These are phyloP conservation scores for Cercospora janseana DNA, from an alignment of 2,329 filamentous ascomycete species.

Conservation along the genomic window DNA sequence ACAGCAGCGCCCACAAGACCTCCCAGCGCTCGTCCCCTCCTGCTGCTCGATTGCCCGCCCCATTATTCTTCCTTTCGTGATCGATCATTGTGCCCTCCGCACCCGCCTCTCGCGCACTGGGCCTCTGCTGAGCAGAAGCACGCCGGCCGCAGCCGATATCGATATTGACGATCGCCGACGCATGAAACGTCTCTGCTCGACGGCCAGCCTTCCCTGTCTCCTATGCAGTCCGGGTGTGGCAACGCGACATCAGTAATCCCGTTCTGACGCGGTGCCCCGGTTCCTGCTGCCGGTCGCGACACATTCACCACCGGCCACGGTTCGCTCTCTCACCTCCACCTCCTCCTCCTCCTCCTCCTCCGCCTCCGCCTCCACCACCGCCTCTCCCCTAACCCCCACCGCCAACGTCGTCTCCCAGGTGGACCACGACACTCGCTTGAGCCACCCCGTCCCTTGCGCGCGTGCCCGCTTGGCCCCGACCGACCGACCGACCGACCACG, in stretches of 20 bases:
- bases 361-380: no score
- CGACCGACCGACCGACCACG: neutral
- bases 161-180: constrained; percentile 6
- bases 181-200: constrained; percentile 1
- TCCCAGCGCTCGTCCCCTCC: no score
- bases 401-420: neutral
- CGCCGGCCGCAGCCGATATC: neutral
- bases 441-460: neutral
- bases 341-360: neutral
- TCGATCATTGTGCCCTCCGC: no score
- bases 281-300: neutral
- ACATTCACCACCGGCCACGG: neutral
- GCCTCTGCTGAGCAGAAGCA: no score
- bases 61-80: no score
- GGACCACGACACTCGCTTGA: constrained; percentile 1
- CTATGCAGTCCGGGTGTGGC: neutral
- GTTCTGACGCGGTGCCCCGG: neutral
- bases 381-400: no score
- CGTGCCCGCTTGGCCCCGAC: no score
- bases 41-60: no score
- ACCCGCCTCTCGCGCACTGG: no score
- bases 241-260: neutral
- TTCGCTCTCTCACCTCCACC: constrained; percentile 1
- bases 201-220: neutral
- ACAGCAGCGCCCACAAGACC: no score